Evolutionary conservation across 352 stramenopile genomes (phyloP).

Genomic region (Blastocystis sp.): DNA sequence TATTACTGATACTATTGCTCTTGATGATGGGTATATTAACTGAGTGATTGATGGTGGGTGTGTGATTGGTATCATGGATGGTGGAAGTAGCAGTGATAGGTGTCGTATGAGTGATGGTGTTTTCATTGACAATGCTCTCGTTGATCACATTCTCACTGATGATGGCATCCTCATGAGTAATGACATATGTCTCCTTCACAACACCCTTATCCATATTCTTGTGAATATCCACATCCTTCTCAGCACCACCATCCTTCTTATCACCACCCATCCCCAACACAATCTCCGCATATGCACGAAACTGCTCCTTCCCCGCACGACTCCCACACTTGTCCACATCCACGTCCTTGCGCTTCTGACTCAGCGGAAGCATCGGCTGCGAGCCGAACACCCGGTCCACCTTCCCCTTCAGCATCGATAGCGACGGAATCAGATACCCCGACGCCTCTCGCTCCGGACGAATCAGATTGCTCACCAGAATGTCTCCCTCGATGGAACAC

Average conservation of each 20-base stretch:
- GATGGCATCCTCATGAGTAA: not conserved
- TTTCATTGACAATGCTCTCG: not conserved
- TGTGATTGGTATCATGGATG: no score
- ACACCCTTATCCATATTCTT: no score
- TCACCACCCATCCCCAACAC: not conserved
- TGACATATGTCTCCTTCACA: no score
- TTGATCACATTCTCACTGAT: not conserved
- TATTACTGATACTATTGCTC: no score
- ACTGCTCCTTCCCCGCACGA: not conserved
- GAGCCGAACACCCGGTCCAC: constrained; percentile 32
- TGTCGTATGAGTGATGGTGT: not conserved
- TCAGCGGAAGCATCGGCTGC: not conserved
- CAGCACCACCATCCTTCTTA: no score
- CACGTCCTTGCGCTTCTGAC: not conserved
- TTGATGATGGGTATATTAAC: no score
- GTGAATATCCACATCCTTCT: no score
- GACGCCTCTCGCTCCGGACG: not conserved
- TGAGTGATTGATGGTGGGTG: no score
- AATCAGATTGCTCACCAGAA: not conserved
- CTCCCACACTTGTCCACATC: not conserved
- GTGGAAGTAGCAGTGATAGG: not conserved
- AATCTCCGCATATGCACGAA: not conserved
- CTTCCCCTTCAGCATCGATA: constrained; percentile 3
- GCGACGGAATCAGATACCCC: constrained; percentile 41
- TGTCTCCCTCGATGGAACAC: constrained; percentile 24